Base-by-base conservation (phyloP, 805 yeast species). In the Ascoidea tarda region DNA sequence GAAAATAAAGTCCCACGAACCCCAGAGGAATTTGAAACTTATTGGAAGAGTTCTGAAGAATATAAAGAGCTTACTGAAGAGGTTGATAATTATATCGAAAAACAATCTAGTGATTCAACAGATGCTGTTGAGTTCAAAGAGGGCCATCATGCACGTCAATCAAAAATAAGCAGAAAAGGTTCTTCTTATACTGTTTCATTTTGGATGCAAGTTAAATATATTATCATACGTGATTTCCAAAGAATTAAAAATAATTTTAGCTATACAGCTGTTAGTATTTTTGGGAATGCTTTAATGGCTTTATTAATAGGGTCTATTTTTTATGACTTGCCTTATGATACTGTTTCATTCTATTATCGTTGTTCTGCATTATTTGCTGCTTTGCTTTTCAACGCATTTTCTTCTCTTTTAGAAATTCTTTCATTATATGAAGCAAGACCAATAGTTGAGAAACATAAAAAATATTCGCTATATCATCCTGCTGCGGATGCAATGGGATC, bases 301-400 rank as follows among this genome's bases (percentile, higher is more conserved):
- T 66, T 81, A 53, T 64, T 81, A 45, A 63, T 77, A 48, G 71
- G 81, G 33, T 80, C 86, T 1, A 72, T 81, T 57, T 81, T 78
- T 59, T 80, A 76, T 65, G 77, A 79, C 58, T 60, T 78, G 57
- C 55, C 60, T 64, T 46, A 16, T 10, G 62, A 62, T 33, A 75
- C 85, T 0, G 64, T 59, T 0, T 72, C 79, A 1, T 75, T 81
- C 57, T 79, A 73, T 62, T 70, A 67, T 59, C 69, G 88, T 61
- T 75, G 81, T 59, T 78, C 87, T 47, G 74, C 82, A 48, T 69
- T 84, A 72, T 85, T 84, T 67, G 82, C 82, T 63, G 81, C 84
- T 28, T 72, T 78, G 48, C 68, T 81, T 60, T 81, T 79, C 64
- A 80, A 80, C 62, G 80, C 84, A 10, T 77, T 81, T 60, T 69